These are phyloP conservation scores for Myxozyma vanderwaltii DNA, from an alignment of 805 yeast genomes.

Conservation along the genomic window DNA sequence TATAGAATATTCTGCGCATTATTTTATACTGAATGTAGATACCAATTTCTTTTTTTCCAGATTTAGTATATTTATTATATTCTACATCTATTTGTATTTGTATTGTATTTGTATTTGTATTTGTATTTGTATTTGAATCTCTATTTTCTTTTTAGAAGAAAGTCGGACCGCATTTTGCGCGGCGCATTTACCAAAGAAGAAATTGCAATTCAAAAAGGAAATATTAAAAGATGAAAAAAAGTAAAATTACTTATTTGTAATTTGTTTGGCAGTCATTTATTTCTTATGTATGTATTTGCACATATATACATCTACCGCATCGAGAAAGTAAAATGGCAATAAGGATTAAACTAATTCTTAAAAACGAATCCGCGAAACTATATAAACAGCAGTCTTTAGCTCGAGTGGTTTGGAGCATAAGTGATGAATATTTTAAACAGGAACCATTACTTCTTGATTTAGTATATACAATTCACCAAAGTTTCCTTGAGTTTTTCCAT, in stretches of 20 bases:
- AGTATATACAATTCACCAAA: slow-evolving; percentile 11
- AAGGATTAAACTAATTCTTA: not conserved
- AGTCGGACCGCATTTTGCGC: too few species aligned
- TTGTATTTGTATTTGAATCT: too few species aligned
- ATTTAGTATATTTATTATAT: not conserved
- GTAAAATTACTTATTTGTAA: too few species aligned
- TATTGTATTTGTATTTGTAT: too few species aligned
- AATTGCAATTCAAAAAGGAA: too few species aligned
- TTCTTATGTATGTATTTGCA: too few species aligned
- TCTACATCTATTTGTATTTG: not conserved
- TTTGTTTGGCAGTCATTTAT: too few species aligned
- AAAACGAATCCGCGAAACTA: not conserved
- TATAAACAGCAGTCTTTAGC: not conserved
- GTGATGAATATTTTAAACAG: not conserved
- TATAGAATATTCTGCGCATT: too few species aligned
- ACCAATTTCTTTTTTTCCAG: not conserved
- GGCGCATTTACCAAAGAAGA: too few species aligned
- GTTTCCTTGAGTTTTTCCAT: slow-evolving; percentile 16
- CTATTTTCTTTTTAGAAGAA: not conserved
- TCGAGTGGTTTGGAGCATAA: not conserved
- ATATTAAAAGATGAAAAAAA: too few species aligned
- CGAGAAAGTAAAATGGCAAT: not conserved
- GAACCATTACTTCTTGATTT: slow-evolving; percentile 13
- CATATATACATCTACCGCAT: too few species aligned
- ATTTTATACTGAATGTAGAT: not conserved